Evolutionary conservation across 164 flowering plant species (phyloP).

Genomic region (Santalum album): DNA sequence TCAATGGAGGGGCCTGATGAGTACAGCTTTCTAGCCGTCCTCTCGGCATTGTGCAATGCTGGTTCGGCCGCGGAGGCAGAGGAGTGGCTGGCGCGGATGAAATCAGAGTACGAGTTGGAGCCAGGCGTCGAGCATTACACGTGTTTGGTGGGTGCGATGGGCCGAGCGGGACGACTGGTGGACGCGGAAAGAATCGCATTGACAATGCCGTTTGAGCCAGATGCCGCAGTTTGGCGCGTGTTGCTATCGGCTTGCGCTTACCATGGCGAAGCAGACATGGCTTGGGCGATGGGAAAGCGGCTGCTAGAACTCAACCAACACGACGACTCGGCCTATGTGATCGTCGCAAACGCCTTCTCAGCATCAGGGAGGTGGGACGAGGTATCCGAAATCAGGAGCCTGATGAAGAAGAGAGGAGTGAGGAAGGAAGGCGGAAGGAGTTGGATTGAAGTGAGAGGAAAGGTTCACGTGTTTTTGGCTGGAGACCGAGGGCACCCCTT

Average conservation of each 20-base stretch:
- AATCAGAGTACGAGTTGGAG: slow-evolving; percentile 27
- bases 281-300: slow-evolving; percentile 23
- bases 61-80: slow-evolving; percentile 36
- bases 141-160: slow-evolving; percentile 57
- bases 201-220: slow-evolving; percentile 61
- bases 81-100: slow-evolving; percentile 45
- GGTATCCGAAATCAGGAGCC: slow-evolving; percentile 44
- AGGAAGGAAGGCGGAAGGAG: slow-evolving; percentile 54
- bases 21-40: slow-evolving; percentile 49
- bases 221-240: slow-evolving; percentile 60
- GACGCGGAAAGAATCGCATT: slow-evolving; percentile 46
- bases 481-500: slow-evolving; percentile 42
- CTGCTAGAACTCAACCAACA: slow-evolving; percentile 32
- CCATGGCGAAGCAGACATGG: slow-evolving; percentile 32
- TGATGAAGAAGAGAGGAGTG: slow-evolving; percentile 49
- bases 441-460: slow-evolving; percentile 56
- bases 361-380: slow-evolving; percentile 39
- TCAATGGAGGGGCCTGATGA: slow-evolving; percentile 47
- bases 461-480: slow-evolving; percentile 51
- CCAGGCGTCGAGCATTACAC: slow-evolving; percentile 67
- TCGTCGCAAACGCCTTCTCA: slow-evolving; percentile 45
- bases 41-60: slow-evolving; percentile 41
- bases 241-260: slow-evolving; percentile 36
- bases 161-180: slow-evolving; percentile 39
- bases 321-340: slow-evolving; percentile 67